A percentile compares a stretch with the other conserved stretches of the same genome.
Conservation (phyloP, 148 eudicot species). For the Salicornia ramosissima region DNA sequence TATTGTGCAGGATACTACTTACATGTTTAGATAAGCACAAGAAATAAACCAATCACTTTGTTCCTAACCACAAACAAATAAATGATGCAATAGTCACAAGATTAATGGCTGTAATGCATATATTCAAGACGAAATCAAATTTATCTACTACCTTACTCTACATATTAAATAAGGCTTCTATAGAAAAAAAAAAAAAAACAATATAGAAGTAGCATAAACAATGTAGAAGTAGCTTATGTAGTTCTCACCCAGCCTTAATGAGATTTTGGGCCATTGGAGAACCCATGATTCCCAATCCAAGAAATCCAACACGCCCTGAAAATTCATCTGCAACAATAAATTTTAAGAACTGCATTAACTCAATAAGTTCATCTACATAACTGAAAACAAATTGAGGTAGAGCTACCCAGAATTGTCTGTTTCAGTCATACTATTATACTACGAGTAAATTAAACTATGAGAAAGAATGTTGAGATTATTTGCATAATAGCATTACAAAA, state of each 20-base stretch:
- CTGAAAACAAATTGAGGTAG: not conserved
- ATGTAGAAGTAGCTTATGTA: not conserved
- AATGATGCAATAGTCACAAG: too few species aligned
- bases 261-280: slow-evolving; percentile 94
- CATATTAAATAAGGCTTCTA: not conserved
- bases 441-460: too few species aligned
- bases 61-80: not conserved
- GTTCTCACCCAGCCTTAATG: slow-evolving; percentile 75
- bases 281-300: slow-evolving; percentile 97
- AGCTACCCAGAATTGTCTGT: not conserved
- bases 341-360: not conserved
- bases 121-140: too few species aligned
- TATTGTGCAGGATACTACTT: not conserved
- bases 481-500: not conserved
- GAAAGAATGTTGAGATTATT: too few species aligned
- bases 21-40: not conserved
- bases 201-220: not conserved
- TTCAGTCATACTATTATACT: too few species aligned
- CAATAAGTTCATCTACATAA: slow-evolving; percentile 4
- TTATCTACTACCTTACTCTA: too few species aligned
- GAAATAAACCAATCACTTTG: not conserved
- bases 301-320: slow-evolving; percentile 69
- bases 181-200: too few species aligned
- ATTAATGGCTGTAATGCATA: too few species aligned
- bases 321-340: slow-evolving; percentile 45